Evolutionary conservation across 225 moss, liverwort and hornwort species (phyloP).

Genomic region (Antitrichia curtipendula): DNA sequence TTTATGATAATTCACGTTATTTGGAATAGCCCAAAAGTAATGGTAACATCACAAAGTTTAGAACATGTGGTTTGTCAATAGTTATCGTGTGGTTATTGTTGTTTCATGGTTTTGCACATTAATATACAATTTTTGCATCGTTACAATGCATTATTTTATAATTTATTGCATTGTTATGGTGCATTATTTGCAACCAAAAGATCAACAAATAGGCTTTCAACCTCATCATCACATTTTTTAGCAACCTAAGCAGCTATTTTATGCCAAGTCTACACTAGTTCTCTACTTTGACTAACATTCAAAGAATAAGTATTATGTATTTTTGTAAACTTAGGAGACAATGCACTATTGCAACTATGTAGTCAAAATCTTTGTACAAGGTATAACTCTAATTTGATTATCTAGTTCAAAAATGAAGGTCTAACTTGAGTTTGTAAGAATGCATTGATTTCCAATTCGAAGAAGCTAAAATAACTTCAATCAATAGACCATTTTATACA

Average conservation of each 20-base stretch:
- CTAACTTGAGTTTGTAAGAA: neutral
- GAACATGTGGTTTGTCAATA: no score
- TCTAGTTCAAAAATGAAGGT: neutral
- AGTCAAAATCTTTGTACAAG: neutral
- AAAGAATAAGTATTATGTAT: neutral
- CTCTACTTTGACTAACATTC: neutral
- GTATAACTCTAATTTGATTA: neutral
- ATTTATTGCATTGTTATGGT: no score
- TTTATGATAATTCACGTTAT: neutral
- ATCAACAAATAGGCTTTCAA: no score
- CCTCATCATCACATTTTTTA: neutral
- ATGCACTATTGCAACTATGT: neutral
- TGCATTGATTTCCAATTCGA: neutral
- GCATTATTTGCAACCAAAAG: no score
- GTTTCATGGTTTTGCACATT: no score
- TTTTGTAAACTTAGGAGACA: neutral
- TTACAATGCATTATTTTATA: no score
- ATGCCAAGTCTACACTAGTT: neutral
- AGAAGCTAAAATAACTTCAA: neutral
- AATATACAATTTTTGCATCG: no score
- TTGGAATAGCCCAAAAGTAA: neutral
- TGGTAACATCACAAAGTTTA: no score
- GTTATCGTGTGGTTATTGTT: no score
- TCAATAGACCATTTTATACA: neutral
- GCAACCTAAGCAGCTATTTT: rapidly evolving